A percentile compares a stretch with the other conserved stretches of the same genome.
phyloP scores from a whole-genome alignment of 768 basidiomycete genomes.

The Phylloporus scabripes region DNA sequence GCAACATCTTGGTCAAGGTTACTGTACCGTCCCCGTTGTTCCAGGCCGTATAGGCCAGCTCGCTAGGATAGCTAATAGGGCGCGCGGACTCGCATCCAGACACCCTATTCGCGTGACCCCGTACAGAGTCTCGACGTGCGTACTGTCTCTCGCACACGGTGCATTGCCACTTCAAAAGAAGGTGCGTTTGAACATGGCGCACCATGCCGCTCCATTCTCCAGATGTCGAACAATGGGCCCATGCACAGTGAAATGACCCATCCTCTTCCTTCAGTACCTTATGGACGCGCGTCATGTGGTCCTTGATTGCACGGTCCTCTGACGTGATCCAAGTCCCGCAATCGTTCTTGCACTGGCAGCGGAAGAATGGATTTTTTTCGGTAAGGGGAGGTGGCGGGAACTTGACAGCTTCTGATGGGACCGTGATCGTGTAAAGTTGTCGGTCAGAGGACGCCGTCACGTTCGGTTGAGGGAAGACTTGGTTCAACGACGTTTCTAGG shows the following conservation, averaged over 20 bases:
- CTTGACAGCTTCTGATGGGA: constrained; percentile 6
- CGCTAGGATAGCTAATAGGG: constrained; percentile 13
- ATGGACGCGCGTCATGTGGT: constrained; percentile 12
- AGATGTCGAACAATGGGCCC: constrained; percentile 10
- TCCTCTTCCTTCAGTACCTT: neutral
- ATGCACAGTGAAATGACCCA: constrained; percentile 5
- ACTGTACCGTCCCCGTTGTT: constrained; percentile 4
- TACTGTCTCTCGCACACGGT: constrained; percentile 11
- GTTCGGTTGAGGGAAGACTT: neutral
- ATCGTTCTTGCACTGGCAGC: constrained; percentile 9
- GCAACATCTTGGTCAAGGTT: constrained; percentile 17
- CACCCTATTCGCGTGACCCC: constrained; percentile 3
- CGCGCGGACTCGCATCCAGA: neutral
- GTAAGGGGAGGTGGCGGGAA: neutral
- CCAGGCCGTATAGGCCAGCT: constrained; percentile 6
- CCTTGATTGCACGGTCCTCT: constrained; percentile 8
- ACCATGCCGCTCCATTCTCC: constrained; percentile 6
- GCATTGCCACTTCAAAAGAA: constrained; percentile 15
- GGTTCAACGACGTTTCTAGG: neutral
- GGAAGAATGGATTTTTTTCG: constrained; percentile 9
- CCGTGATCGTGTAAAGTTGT: neutral
- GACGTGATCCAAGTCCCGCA: constrained; percentile 20
- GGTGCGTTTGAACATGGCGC: constrained; percentile 16
- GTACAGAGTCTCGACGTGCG: constrained; percentile 17
- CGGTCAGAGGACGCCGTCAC: neutral